A percentile compares a stretch with the other conserved stretches of the same genome.
Conservation (phyloP, 495 filamentous ascomycete species). For the Aspergillus affinis region DNA sequence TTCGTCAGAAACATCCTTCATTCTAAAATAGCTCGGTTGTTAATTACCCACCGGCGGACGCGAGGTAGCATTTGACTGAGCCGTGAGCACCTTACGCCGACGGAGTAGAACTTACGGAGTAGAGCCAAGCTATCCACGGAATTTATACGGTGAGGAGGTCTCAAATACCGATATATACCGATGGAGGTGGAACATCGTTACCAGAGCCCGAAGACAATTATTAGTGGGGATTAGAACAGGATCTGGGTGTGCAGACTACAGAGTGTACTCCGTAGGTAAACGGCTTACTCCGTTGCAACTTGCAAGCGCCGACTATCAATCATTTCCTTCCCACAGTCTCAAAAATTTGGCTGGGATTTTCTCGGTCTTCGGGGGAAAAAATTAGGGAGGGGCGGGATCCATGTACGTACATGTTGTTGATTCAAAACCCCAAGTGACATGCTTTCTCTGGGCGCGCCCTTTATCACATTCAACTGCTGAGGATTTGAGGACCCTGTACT, state of each 20-base stretch:
- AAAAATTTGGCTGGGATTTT: slow-evolving; percentile 11
- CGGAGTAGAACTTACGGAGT: too few species aligned
- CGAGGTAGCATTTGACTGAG: background rate
- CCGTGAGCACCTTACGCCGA: too few species aligned
- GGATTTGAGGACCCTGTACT: background rate
- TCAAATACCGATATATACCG: background rate
- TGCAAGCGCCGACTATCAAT: background rate
- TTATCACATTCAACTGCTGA: background rate
- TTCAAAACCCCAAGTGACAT: slow-evolving; percentile 3
- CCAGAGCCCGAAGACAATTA: background rate
- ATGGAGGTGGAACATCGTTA: background rate
- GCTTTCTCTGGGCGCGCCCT: background rate
- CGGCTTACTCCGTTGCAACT: background rate
- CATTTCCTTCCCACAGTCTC: background rate
- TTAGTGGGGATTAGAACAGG: background rate
- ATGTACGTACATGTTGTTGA: slow-evolving; percentile 7
- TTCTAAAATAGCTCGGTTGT: background rate
- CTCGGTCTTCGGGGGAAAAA: slow-evolving; percentile 12
- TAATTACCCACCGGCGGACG: background rate
- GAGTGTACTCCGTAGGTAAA: too few species aligned
- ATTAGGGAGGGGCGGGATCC: slow-evolving; percentile 12
- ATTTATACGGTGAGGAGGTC: background rate
- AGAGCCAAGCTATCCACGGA: background rate
- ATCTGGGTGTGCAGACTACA: too few species aligned
- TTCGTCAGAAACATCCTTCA: background rate